Percentiles rank a stretch among this genome's conserved stretches.
phyloP scores from a whole-genome alignment of 192 early-diverging fungal genomes.

The Phycomyces blakesleeanus region DNA sequence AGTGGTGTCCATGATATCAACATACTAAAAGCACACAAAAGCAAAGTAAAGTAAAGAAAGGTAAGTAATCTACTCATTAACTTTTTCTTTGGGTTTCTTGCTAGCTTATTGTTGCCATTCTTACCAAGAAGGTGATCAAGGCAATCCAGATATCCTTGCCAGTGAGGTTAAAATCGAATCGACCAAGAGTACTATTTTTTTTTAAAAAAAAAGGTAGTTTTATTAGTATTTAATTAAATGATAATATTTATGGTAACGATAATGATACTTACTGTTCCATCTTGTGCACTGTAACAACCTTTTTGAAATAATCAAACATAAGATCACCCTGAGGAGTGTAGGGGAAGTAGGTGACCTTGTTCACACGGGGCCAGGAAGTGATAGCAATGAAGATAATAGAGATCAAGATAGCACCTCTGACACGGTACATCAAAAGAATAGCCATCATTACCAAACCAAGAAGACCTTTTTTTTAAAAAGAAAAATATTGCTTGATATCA shows the following conservation, averaged over 20 bases:
- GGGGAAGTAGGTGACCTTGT: conserved; percentile 74
- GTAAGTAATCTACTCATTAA: too few relatives aligned
- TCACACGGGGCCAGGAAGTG: conserved; percentile 70
- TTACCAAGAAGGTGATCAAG: conserved; percentile 65
- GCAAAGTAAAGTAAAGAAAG: too few relatives aligned
- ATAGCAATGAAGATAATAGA: conserved; percentile 67
- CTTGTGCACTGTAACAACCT: conserved; percentile 44
- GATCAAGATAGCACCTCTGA: conserved; percentile 69
- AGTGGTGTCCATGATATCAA: conserved; percentile 84
- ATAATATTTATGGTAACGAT: background rate
- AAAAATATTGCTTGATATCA: too few relatives aligned
- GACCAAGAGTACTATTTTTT: conserved; percentile 48
- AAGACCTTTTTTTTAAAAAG: too few relatives aligned
- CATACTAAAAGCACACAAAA: too few relatives aligned
- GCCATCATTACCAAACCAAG: conserved; percentile 67
- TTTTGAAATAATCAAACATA: conserved; percentile 65
- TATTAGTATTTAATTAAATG: background rate
- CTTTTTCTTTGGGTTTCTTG: too few relatives aligned
- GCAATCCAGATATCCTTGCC: conserved; percentile 71
- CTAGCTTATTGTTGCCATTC: too few relatives aligned
- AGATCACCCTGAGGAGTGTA: conserved; percentile 55
- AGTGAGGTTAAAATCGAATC: conserved; percentile 58
- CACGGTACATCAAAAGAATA: conserved; percentile 54
- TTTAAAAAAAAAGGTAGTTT: too few relatives aligned
- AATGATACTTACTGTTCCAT: conserved; percentile 3